A percentile compares a stretch with the other conserved stretches of the same genome.
phyloP scores from a whole-genome alignment of 768 basidiomycete genomes.

The Lactarius trivialis region DNA sequence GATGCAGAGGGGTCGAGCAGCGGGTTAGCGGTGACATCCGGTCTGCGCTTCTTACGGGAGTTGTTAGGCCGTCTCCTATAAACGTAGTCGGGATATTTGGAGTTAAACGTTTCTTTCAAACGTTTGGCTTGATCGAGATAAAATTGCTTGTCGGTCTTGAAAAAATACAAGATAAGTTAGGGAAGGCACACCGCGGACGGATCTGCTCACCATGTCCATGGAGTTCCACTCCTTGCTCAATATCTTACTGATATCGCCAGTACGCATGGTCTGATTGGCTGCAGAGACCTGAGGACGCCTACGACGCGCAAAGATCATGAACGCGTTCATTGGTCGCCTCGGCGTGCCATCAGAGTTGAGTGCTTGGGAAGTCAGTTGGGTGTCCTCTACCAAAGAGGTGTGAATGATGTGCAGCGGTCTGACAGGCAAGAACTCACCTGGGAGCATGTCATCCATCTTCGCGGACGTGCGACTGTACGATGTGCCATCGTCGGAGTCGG shows the following conservation, averaged over 20 bases:
- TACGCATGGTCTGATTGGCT: slow-evolving; percentile 86
- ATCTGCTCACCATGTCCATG: slow-evolving; percentile 59
- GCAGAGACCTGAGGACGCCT: slow-evolving; percentile 78
- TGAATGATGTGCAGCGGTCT: not conserved
- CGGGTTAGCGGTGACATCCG: slow-evolving; percentile 30
- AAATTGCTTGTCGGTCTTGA: slow-evolving; percentile 74
- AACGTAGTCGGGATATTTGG: slow-evolving; percentile 84
- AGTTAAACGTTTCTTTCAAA: slow-evolving; percentile 80
- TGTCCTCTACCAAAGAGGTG: slow-evolving; percentile 16
- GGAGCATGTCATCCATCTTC: slow-evolving; percentile 15
- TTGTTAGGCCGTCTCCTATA: slow-evolving; percentile 86
- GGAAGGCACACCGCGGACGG: slow-evolving; percentile 5
- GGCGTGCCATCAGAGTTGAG: slow-evolving; percentile 84
- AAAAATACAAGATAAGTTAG: slow-evolving; percentile 4
- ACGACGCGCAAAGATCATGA: slow-evolving; percentile 87
- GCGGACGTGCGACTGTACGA: slow-evolving; percentile 9
- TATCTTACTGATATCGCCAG: slow-evolving; percentile 85
- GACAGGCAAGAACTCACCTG: slow-evolving; percentile 6
- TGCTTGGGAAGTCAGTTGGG: slow-evolving; percentile 62
- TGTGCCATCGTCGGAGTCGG: slow-evolving; percentile 20
- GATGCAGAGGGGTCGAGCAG: slow-evolving; percentile 30
- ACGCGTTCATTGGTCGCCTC: slow-evolving; percentile 89
- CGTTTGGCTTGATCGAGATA: slow-evolving; percentile 83
- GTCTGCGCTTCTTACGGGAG: slow-evolving; percentile 57
- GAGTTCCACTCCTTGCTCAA: slow-evolving; percentile 80